Evolutionary conservation across 225 moss, liverwort and hornwort species (phyloP).

Genomic region (Asterella californica): DNA sequence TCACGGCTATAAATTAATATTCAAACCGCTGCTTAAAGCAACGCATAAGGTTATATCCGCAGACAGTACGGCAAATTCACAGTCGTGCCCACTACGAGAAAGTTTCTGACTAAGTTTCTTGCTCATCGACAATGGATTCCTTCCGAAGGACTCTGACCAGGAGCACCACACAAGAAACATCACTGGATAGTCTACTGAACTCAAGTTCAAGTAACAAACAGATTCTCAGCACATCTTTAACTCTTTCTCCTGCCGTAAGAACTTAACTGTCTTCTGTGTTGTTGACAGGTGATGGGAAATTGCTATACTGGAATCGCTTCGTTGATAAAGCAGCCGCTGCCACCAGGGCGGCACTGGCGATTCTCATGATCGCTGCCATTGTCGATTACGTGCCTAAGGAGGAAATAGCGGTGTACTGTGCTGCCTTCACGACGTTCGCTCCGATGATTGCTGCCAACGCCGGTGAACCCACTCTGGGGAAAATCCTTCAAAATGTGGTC

Average conservation of each 20-base stretch:
- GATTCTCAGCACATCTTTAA: too few species aligned
- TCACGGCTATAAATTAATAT: background rate
- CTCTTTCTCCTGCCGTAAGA: background rate
- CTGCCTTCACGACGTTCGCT: conserved; percentile 38
- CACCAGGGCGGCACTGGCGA: conserved; percentile 26
- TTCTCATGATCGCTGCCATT: conserved; percentile 30
- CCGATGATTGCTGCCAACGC: conserved; percentile 37
- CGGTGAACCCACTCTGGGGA: conserved; percentile 32
- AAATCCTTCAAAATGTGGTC: conserved; percentile 28
- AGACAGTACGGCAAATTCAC: background rate
- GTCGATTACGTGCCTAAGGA: conserved; percentile 31
- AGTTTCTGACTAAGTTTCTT: background rate
- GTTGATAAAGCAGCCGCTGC: conserved; percentile 23
- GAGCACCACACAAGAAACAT: background rate
- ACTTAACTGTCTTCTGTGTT: background rate
- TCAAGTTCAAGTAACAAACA: background rate
- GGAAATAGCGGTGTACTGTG: conserved; percentile 10
- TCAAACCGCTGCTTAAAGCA: background rate
- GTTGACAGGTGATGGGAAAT: conserved; percentile 32
- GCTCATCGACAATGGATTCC: too few species aligned
- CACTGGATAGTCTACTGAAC: background rate
- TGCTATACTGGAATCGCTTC: conserved; percentile 41
- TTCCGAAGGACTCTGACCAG: background rate
- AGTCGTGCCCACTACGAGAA: background rate
- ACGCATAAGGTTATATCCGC: background rate